These are phyloP conservation scores for Alternaria burnsii DNA, from an alignment of 2,329 filamentous ascomycete genomes.

Conservation along the genomic window DNA sequence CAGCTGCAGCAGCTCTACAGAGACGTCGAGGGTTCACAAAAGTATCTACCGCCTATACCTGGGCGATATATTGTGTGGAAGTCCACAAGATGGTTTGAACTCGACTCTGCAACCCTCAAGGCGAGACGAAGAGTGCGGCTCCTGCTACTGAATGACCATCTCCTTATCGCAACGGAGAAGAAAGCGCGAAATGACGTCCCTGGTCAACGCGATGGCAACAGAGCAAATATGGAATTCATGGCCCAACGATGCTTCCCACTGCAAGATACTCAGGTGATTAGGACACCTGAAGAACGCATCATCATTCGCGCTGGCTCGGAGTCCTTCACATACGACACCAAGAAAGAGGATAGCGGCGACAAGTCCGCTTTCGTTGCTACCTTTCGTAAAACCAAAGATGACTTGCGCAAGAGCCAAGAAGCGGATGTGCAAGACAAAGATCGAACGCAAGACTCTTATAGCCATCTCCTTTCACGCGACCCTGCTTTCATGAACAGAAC, in stretches of 20 bases:
- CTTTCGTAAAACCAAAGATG: conserved; percentile 91
- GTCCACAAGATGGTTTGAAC: conserved; percentile 91
- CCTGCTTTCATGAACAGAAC: conserved; percentile 79
- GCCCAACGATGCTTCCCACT: conserved; percentile 95
- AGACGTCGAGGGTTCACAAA: conserved; percentile 96
- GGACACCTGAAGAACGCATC: conserved; percentile 72
- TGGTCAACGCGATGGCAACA: conserved; percentile 54
- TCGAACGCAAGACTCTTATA: conserved; percentile 83
- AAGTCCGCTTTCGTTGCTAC: conserved; percentile 85
- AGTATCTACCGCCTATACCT: conserved; percentile 88
- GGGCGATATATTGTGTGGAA: conserved; percentile 96
- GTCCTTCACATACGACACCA: conserved; percentile 92
- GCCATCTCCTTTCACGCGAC: conserved; percentile 83
- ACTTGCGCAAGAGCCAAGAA: conserved; percentile 83
- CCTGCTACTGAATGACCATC: conserved; percentile 91
- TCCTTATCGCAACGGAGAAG: conserved; percentile 93
- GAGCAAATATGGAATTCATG: conserved; percentile 71
- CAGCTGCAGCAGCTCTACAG: conserved; percentile 88
- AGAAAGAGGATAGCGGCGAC: conserved; percentile 78
- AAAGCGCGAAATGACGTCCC: conserved; percentile 80
- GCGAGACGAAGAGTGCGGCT: conserved; percentile 88
- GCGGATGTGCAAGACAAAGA: conserved; percentile 88
- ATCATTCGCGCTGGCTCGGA: conserved; percentile 90
- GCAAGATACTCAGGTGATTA: conserved; percentile 90
- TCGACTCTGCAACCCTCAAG: conserved; percentile 98